A percentile compares a stretch with the other conserved stretches of the same genome.
Evolutionary conservation across 169 alveolate species (phyloP).

Genomic region (Plasmodium gaboni): DNA sequence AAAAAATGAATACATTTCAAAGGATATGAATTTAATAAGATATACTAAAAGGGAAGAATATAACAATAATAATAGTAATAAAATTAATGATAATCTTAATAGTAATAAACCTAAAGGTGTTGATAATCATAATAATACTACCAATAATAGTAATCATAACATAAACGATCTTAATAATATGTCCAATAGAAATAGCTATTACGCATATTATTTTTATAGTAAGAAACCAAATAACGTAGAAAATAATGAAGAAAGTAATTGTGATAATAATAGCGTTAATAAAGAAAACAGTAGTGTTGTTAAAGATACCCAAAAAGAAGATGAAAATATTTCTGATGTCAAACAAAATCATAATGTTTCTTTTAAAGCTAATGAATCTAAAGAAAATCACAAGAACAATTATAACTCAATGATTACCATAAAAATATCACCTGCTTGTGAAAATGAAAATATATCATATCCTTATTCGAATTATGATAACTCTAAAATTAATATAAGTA

Average conservation of each 20-base stretch:
- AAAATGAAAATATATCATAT: no score
- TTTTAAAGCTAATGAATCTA: no score
- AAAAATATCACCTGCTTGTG: no score
- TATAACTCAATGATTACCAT: neutral
- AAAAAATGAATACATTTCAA: neutral
- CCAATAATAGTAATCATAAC: neutral
- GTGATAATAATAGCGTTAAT: neutral
- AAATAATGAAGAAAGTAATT: neutral
- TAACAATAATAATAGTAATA: neutral
- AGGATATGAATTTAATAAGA: neutral
- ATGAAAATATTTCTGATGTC: neutral
- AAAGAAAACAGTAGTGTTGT: neutral
- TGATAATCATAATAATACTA: neutral
- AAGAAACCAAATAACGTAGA: neutral
- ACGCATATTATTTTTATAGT: no score
- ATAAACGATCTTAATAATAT: neutral
- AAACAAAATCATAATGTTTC: no score
- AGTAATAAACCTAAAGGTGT: neutral
- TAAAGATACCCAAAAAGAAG: neutral
- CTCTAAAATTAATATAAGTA: constrained; percentile 9
- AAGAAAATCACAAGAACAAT: neutral
- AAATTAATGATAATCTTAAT: constrained; percentile 1
- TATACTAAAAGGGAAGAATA: neutral
- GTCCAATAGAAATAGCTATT: neutral
- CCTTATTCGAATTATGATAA: constrained; percentile 8